Evolutionary conservation across 371 early-diverging fungal genomes (phyloP), one percentile per base, ranked within the genome.

Genomic region (Vairimorpha ceranae): DNA sequence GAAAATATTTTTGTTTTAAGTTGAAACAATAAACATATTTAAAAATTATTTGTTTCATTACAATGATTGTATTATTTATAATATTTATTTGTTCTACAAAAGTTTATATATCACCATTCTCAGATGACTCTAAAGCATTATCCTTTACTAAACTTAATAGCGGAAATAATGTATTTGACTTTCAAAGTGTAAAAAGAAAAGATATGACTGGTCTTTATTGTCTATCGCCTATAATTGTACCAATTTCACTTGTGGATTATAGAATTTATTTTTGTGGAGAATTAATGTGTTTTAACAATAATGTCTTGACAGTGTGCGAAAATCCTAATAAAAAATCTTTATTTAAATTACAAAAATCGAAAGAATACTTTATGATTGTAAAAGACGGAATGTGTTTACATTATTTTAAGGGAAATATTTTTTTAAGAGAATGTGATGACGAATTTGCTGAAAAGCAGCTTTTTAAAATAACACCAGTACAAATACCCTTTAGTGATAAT

Each of bases 261-360:
- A 61, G 61, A 61, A n/a, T 61, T 15, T 61, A 61, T 21, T 61
- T 36, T 29, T 61, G 61, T 61, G 61, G 61, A 2, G 36, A 61
- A n/a, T 29, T 61, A 21, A 61, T 61, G 61, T 61, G 61, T 21
- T 23, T 33, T 17, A 36, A 25, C 6, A 19, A 61, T 36, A n/a
- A 14, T 3, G 21, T 2, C 4, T 21, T 61, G 7, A 19, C 61
- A 4, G 33, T 61, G 15, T 61, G 61, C 21, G 61, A 61, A 17
- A 61, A 21, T 35, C 33, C 41, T 2, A 19, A n/a, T 21, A 19
- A 38, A 4, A 23, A 36, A 17, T 2, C 61, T 3, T 25, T 7
- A 21, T 61, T 61, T 21, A 12, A 30, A 3, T 8, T 61, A 38
- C 32, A 36, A 19, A 36, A 30, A 4, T 14, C 8, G 2, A 21